phyloP scores from a whole-genome alignment of 371 early-diverging fungal species.

The Mucor mucedo region DNA sequence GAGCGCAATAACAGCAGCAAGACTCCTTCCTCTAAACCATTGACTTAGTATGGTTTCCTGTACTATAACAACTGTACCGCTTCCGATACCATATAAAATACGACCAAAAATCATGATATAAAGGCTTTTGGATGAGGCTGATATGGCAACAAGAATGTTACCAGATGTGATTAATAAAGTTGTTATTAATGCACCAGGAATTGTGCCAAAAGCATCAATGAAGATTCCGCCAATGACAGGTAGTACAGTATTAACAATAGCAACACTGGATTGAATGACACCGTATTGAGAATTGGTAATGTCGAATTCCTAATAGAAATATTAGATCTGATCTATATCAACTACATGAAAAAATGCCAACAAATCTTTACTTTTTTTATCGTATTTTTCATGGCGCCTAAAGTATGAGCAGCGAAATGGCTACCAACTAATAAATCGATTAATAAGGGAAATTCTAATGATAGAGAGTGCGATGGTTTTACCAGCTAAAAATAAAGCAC shows the following conservation, averaged over 20 bases:
- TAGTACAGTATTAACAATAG: constrained; percentile 72
- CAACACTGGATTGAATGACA: constrained; percentile 71
- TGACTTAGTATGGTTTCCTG: constrained; percentile 76
- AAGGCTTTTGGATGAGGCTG: constrained; percentile 57
- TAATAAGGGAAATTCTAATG: neutral
- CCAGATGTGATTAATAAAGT: constrained; percentile 66
- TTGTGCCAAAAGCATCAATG: constrained; percentile 73
- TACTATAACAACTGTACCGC: constrained; percentile 72
- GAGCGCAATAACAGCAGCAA: constrained; percentile 67
- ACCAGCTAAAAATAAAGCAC: constrained; percentile 73
- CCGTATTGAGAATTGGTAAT: constrained; percentile 77
- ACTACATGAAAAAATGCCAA: neutral
- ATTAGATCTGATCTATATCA: neutral
- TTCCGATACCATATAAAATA: constrained; percentile 73
- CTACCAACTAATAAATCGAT: constrained; percentile 60
- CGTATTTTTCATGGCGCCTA: constrained; percentile 72
- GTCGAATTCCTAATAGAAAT: constrained; percentile 56
- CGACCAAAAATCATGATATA: constrained; percentile 70
- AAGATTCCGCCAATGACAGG: constrained; percentile 77
- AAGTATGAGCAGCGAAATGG: constrained; percentile 77
- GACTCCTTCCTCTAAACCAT: constrained; percentile 72
- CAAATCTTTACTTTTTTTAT: constrained; percentile 60
- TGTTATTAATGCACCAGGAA: constrained; percentile 65
- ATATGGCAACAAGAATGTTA: constrained; percentile 64
- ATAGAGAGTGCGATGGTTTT: constrained; percentile 11